Evolutionary conservation across 371 early-diverging fungal genomes (phyloP), one percentile per base, ranked within the genome.

Genomic region (Syncephalastrum contaminatum): DNA sequence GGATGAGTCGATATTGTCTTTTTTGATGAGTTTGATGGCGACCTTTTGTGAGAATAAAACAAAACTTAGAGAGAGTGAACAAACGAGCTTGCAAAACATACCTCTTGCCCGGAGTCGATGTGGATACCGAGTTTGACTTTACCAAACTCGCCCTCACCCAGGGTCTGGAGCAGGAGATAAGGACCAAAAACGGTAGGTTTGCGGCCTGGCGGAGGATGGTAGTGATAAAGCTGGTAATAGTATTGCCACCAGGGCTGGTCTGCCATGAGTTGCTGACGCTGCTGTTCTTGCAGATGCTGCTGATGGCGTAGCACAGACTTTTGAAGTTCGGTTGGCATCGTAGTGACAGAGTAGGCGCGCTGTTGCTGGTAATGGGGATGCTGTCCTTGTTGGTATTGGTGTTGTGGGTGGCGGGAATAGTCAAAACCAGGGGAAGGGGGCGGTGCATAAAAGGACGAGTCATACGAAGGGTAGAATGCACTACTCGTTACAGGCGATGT

Each of bases 121-220:
- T 98, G 93, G 59, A 94, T 86, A 13, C 94, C 99, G 24, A 97
- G 85, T 66, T 98, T 98, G 63, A 99, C 99, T 73, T 97, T 96
- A 47, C 96, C 97, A 73, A 98, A 98, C 72, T 97, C 98, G 24
- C 99, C 99, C 72, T 95, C 97, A 48, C 99, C 99, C 13, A 99
- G 80, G 15, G 96, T 93, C 72, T 97, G 97, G 21, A 94, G 83
- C 45, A 99, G 75, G 18, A 90, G 85, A 75, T 98, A 99, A 52
- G 96, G 92, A 14, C 98, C 98, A 73, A 98, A 90, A 64, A 90
- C 86, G 25, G 73, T 74, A 1, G 74, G 78, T 57, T 77, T 77
- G 58, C 78, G 65, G 19, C 73, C 73, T 16, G 70, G 69, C 14
- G 74, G 75, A 39, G 72, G 68, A 43, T 74, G 72, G 51, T 77